phyloP scores from a whole-genome alignment of 768 basidiomycete genomes.

The Rhizopogon vulgaris region DNA sequence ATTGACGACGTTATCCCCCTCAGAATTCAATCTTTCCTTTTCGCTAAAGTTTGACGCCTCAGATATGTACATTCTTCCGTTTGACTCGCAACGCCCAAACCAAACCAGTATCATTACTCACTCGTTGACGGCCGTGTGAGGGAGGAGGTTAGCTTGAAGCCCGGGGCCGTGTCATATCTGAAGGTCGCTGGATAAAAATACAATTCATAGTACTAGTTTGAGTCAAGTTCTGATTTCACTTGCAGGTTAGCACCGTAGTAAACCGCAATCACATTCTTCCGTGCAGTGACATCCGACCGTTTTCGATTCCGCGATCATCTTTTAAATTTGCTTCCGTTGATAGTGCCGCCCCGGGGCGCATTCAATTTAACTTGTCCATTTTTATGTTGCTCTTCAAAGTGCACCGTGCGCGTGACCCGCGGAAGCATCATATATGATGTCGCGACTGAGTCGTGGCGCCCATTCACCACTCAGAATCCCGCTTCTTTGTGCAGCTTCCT shows the following conservation, averaged over 20 bases:
- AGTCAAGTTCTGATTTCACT: background rate
- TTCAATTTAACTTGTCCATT: no score
- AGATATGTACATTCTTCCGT: background rate
- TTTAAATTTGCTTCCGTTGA: background rate
- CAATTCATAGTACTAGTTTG: background rate
- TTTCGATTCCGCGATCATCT: background rate
- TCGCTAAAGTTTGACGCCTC: background rate
- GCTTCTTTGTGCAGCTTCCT: no score
- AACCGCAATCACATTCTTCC: background rate
- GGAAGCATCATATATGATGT: no score
- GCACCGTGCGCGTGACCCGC: no score
- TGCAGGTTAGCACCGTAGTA: background rate
- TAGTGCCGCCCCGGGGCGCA: no score
- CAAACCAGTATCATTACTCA: background rate
- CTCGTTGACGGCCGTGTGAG: constrained; percentile 1
- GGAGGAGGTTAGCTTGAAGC: background rate
- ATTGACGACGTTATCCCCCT: background rate
- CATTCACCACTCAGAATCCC: no score
- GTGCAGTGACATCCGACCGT: background rate
- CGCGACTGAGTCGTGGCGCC: no score
- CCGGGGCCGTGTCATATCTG: no score
- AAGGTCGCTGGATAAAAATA: background rate
- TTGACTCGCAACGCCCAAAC: background rate
- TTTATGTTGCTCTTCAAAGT: no score
- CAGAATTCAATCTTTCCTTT: background rate